Evolutionary conservation across 1,139 yeast species (phyloP).

Genomic region (Suhomyces bokatorum): DNA sequence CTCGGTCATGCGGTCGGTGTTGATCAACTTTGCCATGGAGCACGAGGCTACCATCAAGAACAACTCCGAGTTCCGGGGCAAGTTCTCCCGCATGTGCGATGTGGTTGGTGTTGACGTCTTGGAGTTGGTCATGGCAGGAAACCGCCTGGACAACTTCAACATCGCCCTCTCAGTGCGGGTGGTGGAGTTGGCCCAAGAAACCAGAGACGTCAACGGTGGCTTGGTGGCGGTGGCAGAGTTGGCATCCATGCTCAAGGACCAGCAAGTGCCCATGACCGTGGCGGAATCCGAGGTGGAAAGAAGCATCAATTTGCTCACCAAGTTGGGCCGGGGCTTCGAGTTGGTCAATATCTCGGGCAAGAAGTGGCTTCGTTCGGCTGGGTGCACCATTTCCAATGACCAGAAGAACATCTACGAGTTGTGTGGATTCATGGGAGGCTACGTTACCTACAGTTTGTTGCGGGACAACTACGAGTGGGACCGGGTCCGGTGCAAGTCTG

Average conservation of each 20-base stretch:
- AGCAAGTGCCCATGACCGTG: conserved; percentile 36
- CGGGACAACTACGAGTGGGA: conserved; percentile 78
- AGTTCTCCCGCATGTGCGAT: conserved; percentile 73
- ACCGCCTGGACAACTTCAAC: conserved; percentile 47
- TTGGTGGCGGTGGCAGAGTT: conserved; percentile 67
- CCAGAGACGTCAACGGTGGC: conserved; percentile 79
- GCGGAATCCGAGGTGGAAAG: conserved; percentile 48
- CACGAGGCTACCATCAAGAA: conserved; percentile 62
- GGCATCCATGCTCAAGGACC: conserved; percentile 25
- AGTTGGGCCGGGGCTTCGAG: conserved; percentile 42
- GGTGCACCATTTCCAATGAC: conserved; percentile 48
- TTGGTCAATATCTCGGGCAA: conserved; percentile 33
- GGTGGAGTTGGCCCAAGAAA: conserved; percentile 71
- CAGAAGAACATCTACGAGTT: conserved; percentile 71
- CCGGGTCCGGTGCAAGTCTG: conserved; percentile 56
- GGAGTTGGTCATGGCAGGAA: conserved; percentile 41
- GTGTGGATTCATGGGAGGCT: conserved; percentile 67
- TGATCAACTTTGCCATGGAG: conserved; percentile 62
- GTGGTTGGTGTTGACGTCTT: conserved; percentile 86
- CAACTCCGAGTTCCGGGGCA: conserved; percentile 64
- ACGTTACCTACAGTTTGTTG: conserved; percentile 61
- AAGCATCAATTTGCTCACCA: conserved; percentile 51
- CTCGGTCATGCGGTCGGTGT: conserved; percentile 59
- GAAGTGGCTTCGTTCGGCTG: conserved; percentile 43
- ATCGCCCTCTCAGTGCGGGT: conserved; percentile 70